A percentile compares a stretch with the other conserved stretches of the same genome.
Conservation (phyloP, 1,139 yeast genomes). For the Candida sp. region DNA sequence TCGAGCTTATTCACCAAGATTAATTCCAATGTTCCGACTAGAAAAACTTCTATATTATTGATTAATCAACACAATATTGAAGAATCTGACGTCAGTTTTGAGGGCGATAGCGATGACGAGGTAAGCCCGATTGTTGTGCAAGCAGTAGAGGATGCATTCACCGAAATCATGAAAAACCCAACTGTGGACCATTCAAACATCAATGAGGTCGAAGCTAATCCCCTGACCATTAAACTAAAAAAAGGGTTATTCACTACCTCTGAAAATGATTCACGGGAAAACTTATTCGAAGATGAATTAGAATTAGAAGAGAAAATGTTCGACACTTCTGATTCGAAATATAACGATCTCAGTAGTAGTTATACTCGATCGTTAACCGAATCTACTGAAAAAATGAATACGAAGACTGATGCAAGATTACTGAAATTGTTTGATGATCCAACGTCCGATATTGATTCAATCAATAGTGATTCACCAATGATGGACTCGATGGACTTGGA, state of each 20-base stretch:
- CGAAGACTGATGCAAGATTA: slow-evolving; percentile 3
- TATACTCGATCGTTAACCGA: slow-evolving; percentile 1
- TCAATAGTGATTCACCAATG: slow-evolving; percentile 4
- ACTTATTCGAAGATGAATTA: not conserved
- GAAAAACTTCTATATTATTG: slow-evolving; percentile 18
- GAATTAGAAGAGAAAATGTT: not conserved
- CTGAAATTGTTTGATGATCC: not conserved
- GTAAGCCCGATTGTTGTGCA: slow-evolving; percentile 46
- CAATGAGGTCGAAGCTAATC: slow-evolving; percentile 4
- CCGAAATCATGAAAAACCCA: slow-evolving; percentile 48
- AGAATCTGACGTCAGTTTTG: not conserved
- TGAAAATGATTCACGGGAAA: not conserved
- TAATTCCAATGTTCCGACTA: not conserved
- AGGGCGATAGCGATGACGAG: slow-evolving; percentile 3
- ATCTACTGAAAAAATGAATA: not conserved
- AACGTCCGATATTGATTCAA: not conserved
- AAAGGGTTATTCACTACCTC: not conserved
- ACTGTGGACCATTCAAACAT: slow-evolving; percentile 8
- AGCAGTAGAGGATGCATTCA: slow-evolving; percentile 72
- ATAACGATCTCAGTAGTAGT: not conserved
- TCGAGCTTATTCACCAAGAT: slow-evolving; percentile 13
- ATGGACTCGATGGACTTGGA: slow-evolving; percentile 7
- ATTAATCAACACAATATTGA: not conserved
- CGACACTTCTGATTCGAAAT: not conserved
- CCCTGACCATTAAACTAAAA: not conserved